Evolutionary conservation across 2,329 filamentous ascomycete species (phyloP), one percentile per base, ranked within the genome.

Genomic region (Venturia effusa): DNA sequence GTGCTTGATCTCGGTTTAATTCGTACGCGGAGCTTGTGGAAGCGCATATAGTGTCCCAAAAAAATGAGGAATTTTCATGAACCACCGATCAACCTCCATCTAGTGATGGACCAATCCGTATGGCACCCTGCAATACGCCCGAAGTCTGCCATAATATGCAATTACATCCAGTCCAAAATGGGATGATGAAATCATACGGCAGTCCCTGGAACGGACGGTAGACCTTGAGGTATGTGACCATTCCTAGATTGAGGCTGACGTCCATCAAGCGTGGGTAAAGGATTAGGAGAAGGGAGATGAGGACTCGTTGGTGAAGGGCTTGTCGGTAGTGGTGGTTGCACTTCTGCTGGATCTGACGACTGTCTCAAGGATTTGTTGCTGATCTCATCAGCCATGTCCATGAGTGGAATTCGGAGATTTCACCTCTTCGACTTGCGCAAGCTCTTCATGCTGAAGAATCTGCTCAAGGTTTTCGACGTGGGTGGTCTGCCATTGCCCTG

Each of bases 351-450:
- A 30, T 55, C 30, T 6, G 51, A 57, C 10, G 27, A 2, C 7
- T 57, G 51, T 34, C 30, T n/a, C 30, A 60, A 19, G 17, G 51
- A 57, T 54, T 57, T 64, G 22, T 27, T 64, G 37, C 62, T 64
- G 34, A 10, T 57, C 32, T 27, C 22, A 19, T 63, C 13, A 40
- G 61, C 24, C 6, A 17, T 34, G 6, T 30, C n/a, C 22, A 54
- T 8, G n/a, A n/a, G 0, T 10, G n/a, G 1, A 24, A 24, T 27
- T 43, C n/a, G 41, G 30, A n/a, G 48, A 48, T 6, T 22, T n/a
- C n/a, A 66, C 64, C 64, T 66, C 62, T 65, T 66, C 39, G 64
- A 59, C 37, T 65, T 66, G 17, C 62, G 32, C 40, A 65, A 48
- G 37, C 22, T 55, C 17, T 60, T 63, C 37, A 43, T 32, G 22